These are phyloP conservation scores for Lonicera japonica DNA, from an alignment of 129 eudicot genomes.

Conservation along the genomic window DNA sequence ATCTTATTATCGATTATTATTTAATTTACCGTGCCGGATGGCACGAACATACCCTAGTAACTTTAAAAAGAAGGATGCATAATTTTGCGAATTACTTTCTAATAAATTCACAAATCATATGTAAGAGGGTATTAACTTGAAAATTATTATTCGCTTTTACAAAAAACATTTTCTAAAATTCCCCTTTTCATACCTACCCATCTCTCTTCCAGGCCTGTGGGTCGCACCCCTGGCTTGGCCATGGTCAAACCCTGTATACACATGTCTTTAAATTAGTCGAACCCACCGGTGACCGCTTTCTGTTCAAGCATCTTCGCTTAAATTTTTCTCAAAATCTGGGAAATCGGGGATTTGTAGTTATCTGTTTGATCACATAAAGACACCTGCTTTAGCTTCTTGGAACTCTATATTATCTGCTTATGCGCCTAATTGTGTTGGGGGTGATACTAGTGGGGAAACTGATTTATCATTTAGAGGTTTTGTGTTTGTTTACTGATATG, in stretches of 20 bases:
- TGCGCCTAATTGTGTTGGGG: conserved; percentile 6
- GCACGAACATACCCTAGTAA: no score
- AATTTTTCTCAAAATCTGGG: conserved; percentile 56
- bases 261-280: conserved; percentile 57
- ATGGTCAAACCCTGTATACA: conserved; percentile 50
- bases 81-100: no score
- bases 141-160: no score
- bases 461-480: conserved; percentile 42
- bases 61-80: no score
- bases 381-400: conserved; percentile 69
- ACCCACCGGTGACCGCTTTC: conserved; percentile 35
- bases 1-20: no score
- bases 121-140: no score
- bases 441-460: not conserved
- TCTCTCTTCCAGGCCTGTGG: conserved; percentile 69
- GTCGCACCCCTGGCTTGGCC: conserved; percentile 39
- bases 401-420: conserved; percentile 53
- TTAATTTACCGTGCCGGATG: no score
- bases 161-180: no score
- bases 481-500: conserved; percentile 54
- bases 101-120: no score
- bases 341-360: conserved; percentile 37
- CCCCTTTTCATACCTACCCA: conserved; percentile 72
- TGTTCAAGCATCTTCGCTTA: conserved; percentile 65
- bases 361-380: conserved; percentile 36